A percentile compares a stretch with the other conserved stretches of the same genome.
These are phyloP conservation scores for Syzygium grande DNA, from an alignment of 345 rosid species.

Conservation along the genomic window DNA sequence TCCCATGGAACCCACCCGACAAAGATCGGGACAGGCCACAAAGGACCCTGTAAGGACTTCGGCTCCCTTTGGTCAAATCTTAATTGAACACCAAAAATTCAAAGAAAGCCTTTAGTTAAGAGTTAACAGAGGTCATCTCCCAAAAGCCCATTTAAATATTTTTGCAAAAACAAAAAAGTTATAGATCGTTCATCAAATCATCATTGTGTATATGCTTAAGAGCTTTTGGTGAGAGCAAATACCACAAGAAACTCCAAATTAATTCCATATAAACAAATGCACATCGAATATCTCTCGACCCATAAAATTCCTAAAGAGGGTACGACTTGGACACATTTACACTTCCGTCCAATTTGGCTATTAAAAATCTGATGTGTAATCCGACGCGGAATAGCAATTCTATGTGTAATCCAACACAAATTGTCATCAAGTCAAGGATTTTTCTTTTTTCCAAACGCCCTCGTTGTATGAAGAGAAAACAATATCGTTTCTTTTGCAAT, in stretches of 20 bases:
- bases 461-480: rapidly evolving
- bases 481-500: not conserved
- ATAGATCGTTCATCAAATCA: rapidly evolving
- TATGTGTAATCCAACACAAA: rapidly evolving
- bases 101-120: too few species aligned
- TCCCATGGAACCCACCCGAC: too few species aligned
- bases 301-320: rapidly evolving
- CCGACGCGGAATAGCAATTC: rapidly evolving
- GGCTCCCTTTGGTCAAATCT: too few species aligned
- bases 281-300: rapidly evolving
- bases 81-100: too few species aligned
- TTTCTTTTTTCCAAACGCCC: rapidly evolving
- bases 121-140: not conserved
- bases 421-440: rapidly evolving
- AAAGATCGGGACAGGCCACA: too few species aligned
- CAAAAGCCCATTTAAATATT: not conserved
- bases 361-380: not conserved
- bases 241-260: not conserved
- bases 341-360: rapidly evolving
- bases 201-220: rapidly evolving
- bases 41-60: too few species aligned
- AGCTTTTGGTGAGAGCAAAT: not conserved
- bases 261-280: rapidly evolving
- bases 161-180: not conserved
- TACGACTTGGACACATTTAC: not conserved